These are phyloP conservation scores for Metarhizium guizhouense DNA, from an alignment of 2,329 filamentous ascomycete species.

Conservation along the genomic window DNA sequence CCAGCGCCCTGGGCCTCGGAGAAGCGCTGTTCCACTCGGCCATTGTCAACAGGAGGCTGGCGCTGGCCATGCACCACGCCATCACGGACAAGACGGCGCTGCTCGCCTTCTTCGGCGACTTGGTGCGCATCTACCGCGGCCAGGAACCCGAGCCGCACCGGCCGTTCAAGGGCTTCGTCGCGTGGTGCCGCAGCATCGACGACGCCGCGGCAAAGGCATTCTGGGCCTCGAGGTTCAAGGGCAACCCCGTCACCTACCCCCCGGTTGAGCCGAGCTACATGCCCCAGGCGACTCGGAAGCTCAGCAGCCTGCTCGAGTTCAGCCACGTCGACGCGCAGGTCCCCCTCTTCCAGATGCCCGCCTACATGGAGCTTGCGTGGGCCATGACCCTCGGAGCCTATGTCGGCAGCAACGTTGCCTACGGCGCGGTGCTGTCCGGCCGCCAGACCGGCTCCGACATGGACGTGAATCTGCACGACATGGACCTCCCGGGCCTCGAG, in stretches of 20 bases:
- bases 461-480: too few species aligned
- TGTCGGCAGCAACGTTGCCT: constrained; percentile 4
- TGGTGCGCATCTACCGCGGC: neutral
- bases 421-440: constrained; percentile 3
- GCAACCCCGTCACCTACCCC: neutral
- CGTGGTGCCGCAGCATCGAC: constrained; percentile 1
- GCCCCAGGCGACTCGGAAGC: neutral
- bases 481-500: neutral
- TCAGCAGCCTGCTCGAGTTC: neutral
- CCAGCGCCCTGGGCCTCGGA: neutral
- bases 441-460: neutral
- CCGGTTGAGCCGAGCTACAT: neutral
- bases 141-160: neutral
- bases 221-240: constrained; percentile 1
- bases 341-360: constrained; percentile 1
- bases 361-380: constrained; percentile 6
- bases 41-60: neutral
- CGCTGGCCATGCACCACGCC: constrained; percentile 1
- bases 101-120: neutral
- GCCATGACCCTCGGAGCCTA: constrained; percentile 5
- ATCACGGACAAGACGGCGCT: constrained; percentile 1
- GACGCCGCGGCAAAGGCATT: neutral
- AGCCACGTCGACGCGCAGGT: neutral
- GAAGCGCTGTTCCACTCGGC: neutral
- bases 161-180: constrained; percentile 4